Conservation (phyloP, 805 yeast genomes). For the Starmerella vaccinii region DNA sequence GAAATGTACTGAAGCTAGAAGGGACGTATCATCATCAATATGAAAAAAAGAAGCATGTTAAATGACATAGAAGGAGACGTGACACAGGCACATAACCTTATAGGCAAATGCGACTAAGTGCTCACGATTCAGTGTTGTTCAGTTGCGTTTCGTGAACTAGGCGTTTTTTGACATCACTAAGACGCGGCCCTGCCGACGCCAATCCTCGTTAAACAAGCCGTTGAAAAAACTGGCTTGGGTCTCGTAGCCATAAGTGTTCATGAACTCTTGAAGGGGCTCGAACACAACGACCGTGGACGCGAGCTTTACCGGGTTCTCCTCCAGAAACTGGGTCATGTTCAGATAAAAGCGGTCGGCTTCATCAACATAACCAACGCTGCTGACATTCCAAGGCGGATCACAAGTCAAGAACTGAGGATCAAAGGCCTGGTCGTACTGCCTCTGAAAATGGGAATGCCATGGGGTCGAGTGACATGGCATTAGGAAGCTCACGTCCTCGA, state of each 20-base stretch:
- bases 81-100: too few species aligned
- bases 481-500: constrained; percentile 59
- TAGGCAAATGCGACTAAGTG: too few species aligned
- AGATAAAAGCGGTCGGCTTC: constrained; percentile 79
- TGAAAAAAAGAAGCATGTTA: too few species aligned
- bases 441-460: constrained; percentile 75
- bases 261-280: constrained; percentile 43
- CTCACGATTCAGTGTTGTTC: too few species aligned
- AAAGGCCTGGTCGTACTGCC: constrained; percentile 31
- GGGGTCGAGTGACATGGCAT: constrained; percentile 98
- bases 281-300: constrained; percentile 48
- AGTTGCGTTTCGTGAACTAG: too few species aligned
- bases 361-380: constrained; percentile 46
- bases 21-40: background rate
- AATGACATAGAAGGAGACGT: too few species aligned
- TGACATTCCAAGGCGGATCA: constrained; percentile 59
- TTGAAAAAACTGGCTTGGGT: constrained; percentile 56
- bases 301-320: constrained; percentile 35
- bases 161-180: constrained; percentile 45
- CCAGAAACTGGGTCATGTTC: constrained; percentile 50
- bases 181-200: constrained; percentile 67
- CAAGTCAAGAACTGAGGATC: constrained; percentile 74
- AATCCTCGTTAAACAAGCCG: constrained; percentile 76
- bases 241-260: constrained; percentile 29
- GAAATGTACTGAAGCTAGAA: background rate